Evolutionary conservation across 2,329 filamentous ascomycete genomes (phyloP).

Genomic region (Aspergillus calidoustus): DNA sequence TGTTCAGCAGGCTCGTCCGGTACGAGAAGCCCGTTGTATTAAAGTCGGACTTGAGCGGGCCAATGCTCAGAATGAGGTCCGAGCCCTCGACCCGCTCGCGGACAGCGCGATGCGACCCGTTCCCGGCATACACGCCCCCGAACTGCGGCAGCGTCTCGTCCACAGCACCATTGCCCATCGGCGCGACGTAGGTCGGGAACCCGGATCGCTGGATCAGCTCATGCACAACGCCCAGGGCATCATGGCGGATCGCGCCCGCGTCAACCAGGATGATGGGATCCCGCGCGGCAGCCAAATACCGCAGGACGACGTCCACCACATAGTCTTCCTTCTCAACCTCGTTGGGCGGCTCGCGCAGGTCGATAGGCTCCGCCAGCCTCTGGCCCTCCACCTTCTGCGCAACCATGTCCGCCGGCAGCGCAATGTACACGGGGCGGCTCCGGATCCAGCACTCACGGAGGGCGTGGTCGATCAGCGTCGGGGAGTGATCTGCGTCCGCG

Average conservation of each 20-base stretch:
- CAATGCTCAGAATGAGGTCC: no score
- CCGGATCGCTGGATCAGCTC: neutral
- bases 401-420: constrained; percentile 80
- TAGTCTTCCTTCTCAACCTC: constrained; percentile 75
- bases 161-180: neutral
- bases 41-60: no score
- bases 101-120: no score
- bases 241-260: constrained; percentile 68
- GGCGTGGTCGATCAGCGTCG: neutral
- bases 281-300: constrained; percentile 72
- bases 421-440: constrained; percentile 73
- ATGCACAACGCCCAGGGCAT: neutral
- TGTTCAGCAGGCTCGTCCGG: no score
- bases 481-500: neutral
- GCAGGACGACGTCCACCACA: constrained; percentile 78
- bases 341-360: constrained; percentile 67
- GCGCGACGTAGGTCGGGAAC: neutral
- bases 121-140: neutral
- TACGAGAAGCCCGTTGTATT: no score
- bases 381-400: constrained; percentile 75
- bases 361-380: constrained; percentile 70
- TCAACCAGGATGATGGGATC: constrained; percentile 81
- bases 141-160: neutral
- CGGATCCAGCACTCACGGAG: neutral
- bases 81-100: no score